Evolutionary conservation across 2,329 filamentous ascomycete genomes (phyloP), one percentile per base, ranked within the genome.

Genomic region (Sporothrix luriei): DNA sequence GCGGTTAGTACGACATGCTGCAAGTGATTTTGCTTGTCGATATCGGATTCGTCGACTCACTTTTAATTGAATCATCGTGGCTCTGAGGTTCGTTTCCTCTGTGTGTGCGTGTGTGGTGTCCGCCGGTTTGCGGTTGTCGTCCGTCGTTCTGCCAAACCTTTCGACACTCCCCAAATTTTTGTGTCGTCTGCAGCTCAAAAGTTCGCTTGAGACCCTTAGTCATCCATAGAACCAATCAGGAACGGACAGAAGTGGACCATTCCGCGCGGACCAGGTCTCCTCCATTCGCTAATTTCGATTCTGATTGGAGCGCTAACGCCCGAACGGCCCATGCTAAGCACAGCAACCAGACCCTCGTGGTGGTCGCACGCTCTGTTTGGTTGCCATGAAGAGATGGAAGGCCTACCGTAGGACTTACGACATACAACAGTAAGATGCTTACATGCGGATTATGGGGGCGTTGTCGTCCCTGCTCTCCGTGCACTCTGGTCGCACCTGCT

Each of bases 21-120:
- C 11, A 26, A 1, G 48, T 29, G 38, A 16, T 43, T 1, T 40
- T 40, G 13, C 3, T 3, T 33, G 6, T 3, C 40, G 7, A 43
- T 9, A 43, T 13, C 1, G 11, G 1, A 1, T 10, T 26, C 19
- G 11, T 4, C 9, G 2, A 71, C 72, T 64, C 74, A 89, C 91
- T 89, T 94, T 94, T 85, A 95, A 82, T 87, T 95, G 93, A 82
- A 97, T 96, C 92, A 97, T 98, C 75, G 81, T 90, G 86, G 78
- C 78, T 51, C 19, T 65, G 61, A 13, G 78, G 73, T 69, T 71
- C 19, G 52, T 11, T 38, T 57, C 54, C 54, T 57, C 54, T 14
- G 11, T 16, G 40, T 14, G 26, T 62, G 38, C 4, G 26, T 62
- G 38, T 43, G 55, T 48, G 61, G 64, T 64, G 55, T 51, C 49